Evolutionary conservation across 129 eudicot genomes (phyloP), one percentile per base, ranked within the genome.

Genomic region (Tagetes patula): DNA sequence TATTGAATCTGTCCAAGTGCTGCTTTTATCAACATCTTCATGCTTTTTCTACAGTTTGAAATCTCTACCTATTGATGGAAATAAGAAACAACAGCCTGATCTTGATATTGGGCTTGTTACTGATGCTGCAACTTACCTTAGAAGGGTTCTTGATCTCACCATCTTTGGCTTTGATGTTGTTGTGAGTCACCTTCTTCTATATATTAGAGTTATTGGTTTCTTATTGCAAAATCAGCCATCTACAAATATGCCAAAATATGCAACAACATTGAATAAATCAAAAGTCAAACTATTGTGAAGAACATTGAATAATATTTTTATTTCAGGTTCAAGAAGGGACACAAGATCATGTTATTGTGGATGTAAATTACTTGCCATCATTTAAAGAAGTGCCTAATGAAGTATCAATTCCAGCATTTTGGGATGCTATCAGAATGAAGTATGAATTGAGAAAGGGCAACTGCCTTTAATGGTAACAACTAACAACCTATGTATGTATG

Each of bases 131-230:
- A 72, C 71, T 65, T 86, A 89, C 88, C 94, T 94, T 47, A 84
- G 86, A 73, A 85, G 79, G 72, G 85, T 77, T 75, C 99, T 94
- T 58, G 82, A 86, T 73, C 96, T 94, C 55, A 94, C 99, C 61
- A 86, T 94, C 47, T 94, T 90, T 74, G 99, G 99, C 70, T 94
- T 94, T 67, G 99, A 94, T 80, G 99, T 90, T 75, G 99, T 94
- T 77, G 97, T 94, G 74, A 88, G 99, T 89, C 52, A 67, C 76
- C 73, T 45, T 65, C 73, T 45, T 65, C 59, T 65, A 9, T 56
- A 50, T 33, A 34, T 42, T 12, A 39, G 5, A n/a, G 46, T 53
- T 53, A n/a, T 33, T n/a, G 10, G 2, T 30, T 34, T 34, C 33
- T 52, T 27, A 0, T 30, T 54, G 47, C 41, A 8, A 56, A 65